Percentiles rank a stretch among this genome's conserved stretches.
Evolutionary conservation across 768 basidiomycete genomes (phyloP).

Genomic region (Gloeopeniophorella convolvens): DNA sequence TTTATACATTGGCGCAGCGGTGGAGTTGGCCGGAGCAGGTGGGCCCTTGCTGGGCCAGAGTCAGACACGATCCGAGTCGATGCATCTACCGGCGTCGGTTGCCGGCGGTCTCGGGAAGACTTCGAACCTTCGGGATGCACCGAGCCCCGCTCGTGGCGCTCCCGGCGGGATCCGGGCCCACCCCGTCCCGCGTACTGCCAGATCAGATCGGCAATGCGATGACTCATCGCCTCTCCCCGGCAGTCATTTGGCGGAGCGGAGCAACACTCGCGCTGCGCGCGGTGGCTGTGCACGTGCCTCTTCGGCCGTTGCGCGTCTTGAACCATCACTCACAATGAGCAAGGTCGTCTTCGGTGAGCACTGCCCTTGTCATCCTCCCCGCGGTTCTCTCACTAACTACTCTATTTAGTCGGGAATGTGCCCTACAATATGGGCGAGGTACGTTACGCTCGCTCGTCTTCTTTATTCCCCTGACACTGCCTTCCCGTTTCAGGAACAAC

Average conservation of each 20-base stretch:
- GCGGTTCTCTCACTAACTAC: neutral
- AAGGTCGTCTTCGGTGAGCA: slow-evolving; percentile 59
- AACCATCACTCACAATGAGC: slow-evolving; percentile 39
- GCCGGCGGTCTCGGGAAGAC: too few species aligned
- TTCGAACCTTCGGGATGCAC: too few species aligned
- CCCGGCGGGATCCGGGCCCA: too few species aligned
- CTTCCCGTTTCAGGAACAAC: slow-evolving; percentile 48
- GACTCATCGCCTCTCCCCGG: neutral
- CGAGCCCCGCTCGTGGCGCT: too few species aligned
- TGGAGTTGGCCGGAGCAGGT: neutral
- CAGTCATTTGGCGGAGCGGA: too few species aligned
- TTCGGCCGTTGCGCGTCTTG: neutral
- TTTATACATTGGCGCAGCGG: neutral
- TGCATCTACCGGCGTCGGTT: too few species aligned
- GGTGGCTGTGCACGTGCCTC: too few species aligned
- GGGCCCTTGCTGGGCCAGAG: neutral
- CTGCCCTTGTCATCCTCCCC: neutral
- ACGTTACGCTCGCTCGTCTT: slow-evolving; percentile 21
- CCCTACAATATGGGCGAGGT: slow-evolving; percentile 85
- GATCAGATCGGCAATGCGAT: neutral
- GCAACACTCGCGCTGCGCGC: too few species aligned
- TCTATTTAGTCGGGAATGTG: slow-evolving; percentile 68
- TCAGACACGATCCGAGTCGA: neutral
- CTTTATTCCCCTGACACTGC: neutral
- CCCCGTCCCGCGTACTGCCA: too few species aligned